phyloP scores from a whole-genome alignment of 2,329 filamentous ascomycete genomes.

The Chrysoporthe austroafricana region DNA sequence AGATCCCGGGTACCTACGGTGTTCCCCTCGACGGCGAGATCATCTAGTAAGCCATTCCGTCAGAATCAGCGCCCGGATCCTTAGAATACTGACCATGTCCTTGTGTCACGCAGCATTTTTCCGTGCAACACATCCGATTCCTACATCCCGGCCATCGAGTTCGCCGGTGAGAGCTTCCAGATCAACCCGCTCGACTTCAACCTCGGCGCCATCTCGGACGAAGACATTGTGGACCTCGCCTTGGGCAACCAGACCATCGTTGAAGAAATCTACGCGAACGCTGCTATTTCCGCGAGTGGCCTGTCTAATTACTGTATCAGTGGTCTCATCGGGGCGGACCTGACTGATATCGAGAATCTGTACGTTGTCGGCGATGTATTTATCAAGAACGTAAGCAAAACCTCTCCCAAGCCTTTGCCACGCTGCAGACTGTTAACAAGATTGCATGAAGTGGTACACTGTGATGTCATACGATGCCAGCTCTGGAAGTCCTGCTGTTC shows the following conservation, averaged over 20 bases:
- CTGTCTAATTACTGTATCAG: conserved; percentile 9
- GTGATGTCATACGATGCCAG: conserved; percentile 20
- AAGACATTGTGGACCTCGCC: conserved; percentile 16
- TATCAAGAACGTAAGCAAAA: conserved; percentile 19
- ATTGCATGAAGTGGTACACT: conserved; percentile 10
- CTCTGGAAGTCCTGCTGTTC: conserved; percentile 17
- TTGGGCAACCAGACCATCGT: conserved; percentile 20
- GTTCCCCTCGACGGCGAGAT: conserved; percentile 14
- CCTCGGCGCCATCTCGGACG: conserved; percentile 14
- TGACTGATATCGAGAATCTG: conserved; percentile 15
- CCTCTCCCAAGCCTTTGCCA: not conserved
- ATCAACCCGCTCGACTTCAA: conserved; percentile 24
- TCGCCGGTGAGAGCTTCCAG: conserved; percentile 20
- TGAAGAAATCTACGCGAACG: not conserved
- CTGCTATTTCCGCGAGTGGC: not conserved
- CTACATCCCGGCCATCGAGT: conserved; percentile 16
- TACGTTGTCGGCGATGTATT: conserved; percentile 20
- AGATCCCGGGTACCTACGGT: conserved; percentile 10
- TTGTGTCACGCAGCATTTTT: conserved; percentile 7
- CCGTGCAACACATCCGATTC: conserved; percentile 16
- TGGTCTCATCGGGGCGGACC: conserved; percentile 15
- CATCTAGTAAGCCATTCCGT: conserved; percentile 12
- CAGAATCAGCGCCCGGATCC: too few species aligned
- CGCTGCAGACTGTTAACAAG: not conserved
- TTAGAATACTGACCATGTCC: not conserved